These are phyloP conservation scores for Zygosaccharomyces lentus DNA, from an alignment of 805 yeast genomes.

Conservation along the genomic window DNA sequence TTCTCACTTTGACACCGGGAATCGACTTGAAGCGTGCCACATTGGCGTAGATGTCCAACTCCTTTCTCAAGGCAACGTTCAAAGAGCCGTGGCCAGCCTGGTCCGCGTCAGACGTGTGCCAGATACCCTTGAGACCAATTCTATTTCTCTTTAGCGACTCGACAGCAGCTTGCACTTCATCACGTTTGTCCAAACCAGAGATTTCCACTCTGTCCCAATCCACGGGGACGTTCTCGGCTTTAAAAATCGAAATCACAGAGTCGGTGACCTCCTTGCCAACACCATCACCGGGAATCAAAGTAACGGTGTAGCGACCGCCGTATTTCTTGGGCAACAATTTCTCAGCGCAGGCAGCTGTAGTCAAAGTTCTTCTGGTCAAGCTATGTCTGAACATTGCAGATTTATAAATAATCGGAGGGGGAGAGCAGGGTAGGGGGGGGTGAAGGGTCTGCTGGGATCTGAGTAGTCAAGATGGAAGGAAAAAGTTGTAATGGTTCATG, in stretches of 20 bases:
- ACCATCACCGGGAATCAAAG: slow-evolving; percentile 97
- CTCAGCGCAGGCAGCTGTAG: slow-evolving; percentile 59
- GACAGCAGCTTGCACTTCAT: slow-evolving; percentile 77
- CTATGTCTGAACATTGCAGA: slow-evolving; percentile 33
- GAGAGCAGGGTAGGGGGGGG: neutral
- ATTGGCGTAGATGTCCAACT: slow-evolving; percentile 91
- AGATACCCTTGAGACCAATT: slow-evolving; percentile 94
- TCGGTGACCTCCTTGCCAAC: slow-evolving; percentile 94
- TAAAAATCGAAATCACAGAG: slow-evolving; percentile 86
- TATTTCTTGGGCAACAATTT: slow-evolving; percentile 77
- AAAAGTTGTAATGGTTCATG: neutral
- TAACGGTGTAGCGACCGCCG: slow-evolving; percentile 92
- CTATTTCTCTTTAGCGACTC: slow-evolving; percentile 91
- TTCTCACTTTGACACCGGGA: slow-evolving; percentile 89
- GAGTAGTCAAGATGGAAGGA: neutral
- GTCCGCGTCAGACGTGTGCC: slow-evolving; percentile 79
- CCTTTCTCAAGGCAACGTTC: slow-evolving; percentile 95
- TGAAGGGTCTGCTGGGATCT: neutral
- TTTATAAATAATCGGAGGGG: neutral
- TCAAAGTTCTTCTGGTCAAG: slow-evolving; percentile 39
- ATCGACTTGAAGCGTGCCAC: slow-evolving; percentile 90
- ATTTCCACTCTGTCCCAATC: slow-evolving; percentile 87
- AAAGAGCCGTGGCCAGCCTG: slow-evolving; percentile 77
- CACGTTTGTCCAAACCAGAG: slow-evolving; percentile 49
- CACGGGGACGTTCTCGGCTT: slow-evolving; percentile 82